Evolutionary conservation across 176 grass and related monocot genomes (phyloP), one percentile per base, ranked within the genome.

Genomic region (Eragrostis curvula): DNA sequence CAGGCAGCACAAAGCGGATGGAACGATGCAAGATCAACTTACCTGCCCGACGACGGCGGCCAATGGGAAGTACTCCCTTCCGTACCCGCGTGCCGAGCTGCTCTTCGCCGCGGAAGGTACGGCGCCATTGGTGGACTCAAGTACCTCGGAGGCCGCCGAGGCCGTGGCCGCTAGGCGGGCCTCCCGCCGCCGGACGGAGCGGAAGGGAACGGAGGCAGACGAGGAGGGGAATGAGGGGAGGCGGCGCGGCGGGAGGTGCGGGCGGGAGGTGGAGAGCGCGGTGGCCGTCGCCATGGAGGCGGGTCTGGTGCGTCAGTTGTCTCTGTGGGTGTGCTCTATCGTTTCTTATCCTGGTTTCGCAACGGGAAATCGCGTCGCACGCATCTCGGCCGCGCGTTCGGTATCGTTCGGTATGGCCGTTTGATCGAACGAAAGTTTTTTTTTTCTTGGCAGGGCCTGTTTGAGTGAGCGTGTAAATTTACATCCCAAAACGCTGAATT

Each of bases 1-100:
- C 73, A 65, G 12, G 13, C 53, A 49, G 28, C 46, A 58, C 2
- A 68, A 64, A 51, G 16, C 0, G 43, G n/a, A n/a, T 12, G 52
- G 40, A 82, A 20, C 40, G 6, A 30, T 18, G 66, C 49, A 12
- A 5, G 15, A 24, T 11, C 17, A 24, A 32, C 73, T 83, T 55
- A 95, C 96, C 92, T 98, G 96, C 49, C 96, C 96, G 9, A 98
- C 92, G 29, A 95, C 92, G 20, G 90, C 96, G 36, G 92, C 96
- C 80, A 98, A 60, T 15, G 96, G 96, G 76, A 98, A 98, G 72
- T 91, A 95, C 82, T 98, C 84, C 88, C 96, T 77, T 28, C 92
- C 96, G 27, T 95, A 98, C 48, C 84, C 84, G 7, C 76, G 73
- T 7, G 24, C 0, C 6, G 57, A 61, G 40, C 63, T 56, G 12